A percentile compares a stretch with the other conserved stretches of the same genome.
Conservation (phyloP, 1,284 basidiomycete species). For the Heterobasidion annosum region DNA sequence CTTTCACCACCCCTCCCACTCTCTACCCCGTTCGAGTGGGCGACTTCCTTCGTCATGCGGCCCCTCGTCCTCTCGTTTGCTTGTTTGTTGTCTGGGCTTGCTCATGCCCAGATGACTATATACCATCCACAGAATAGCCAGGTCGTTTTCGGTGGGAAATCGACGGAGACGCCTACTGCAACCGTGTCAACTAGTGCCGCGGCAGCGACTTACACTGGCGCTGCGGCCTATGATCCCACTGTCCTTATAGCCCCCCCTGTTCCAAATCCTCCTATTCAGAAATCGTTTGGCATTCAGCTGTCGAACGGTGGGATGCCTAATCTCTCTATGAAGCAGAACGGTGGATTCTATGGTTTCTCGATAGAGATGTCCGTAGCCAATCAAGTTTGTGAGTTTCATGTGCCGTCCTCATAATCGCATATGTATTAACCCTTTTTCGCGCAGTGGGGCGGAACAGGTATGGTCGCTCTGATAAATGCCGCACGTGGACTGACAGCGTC, state of each 20-base stretch:
- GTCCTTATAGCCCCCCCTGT: constrained; percentile 30
- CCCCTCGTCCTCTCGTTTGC: neutral
- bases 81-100: neutral
- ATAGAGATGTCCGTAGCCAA: constrained; percentile 38
- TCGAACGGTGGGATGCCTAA: constrained; percentile 24
- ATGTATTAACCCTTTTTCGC: neutral
- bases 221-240: constrained; percentile 35
- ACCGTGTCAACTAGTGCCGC: constrained; percentile 11
- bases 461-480: neutral
- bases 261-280: constrained; percentile 29
- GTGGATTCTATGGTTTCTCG: constrained; percentile 38
- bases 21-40: neutral
- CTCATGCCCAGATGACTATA: neutral
- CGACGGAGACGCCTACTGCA: neutral
- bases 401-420: neutral
- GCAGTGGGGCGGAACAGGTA: constrained; percentile 17
- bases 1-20: neutral
- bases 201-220: constrained; percentile 26
- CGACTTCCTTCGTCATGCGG: neutral
- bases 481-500: neutral
- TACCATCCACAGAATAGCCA: neutral
- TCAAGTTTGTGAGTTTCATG: constrained; percentile 21
- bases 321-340: constrained; percentile 17
- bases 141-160: neutral
- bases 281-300: constrained; percentile 31